These are phyloP conservation scores for Hippophae gyantsensis DNA, from an alignment of 306 rosid species.

Conservation along the genomic window DNA sequence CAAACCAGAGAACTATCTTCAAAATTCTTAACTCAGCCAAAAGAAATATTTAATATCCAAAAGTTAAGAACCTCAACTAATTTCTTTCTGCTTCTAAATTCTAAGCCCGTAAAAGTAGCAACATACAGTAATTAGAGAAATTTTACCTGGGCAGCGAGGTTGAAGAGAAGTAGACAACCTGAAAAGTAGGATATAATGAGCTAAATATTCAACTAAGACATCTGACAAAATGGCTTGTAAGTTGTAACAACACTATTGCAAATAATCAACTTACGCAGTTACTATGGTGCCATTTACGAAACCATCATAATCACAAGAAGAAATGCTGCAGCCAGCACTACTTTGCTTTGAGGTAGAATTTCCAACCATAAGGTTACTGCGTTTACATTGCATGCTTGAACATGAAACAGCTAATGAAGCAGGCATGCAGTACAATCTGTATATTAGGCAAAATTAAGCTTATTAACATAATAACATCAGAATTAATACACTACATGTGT, in stretches of 20 bases:
- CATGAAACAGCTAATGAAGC: slow-evolving; percentile 92
- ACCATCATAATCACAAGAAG: slow-evolving; percentile 77
- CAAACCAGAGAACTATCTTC: too few species aligned
- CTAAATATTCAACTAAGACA: not conserved
- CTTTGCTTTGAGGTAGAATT: slow-evolving; percentile 64
- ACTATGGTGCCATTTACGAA: slow-evolving; percentile 66
- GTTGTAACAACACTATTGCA: not conserved
- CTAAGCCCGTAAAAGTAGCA: not conserved
- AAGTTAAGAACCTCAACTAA: not conserved
- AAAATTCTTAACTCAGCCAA: not conserved
- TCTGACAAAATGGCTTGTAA: slow-evolving; percentile 1
- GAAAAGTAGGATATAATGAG: slow-evolving; percentile 21
- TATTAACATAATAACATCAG: not conserved
- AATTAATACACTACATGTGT: slow-evolving; percentile 1
- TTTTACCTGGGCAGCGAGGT: slow-evolving; percentile 93
- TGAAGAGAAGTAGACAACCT: slow-evolving; percentile 76
- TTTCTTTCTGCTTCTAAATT: slow-evolving; percentile 4
- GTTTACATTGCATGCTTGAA: slow-evolving; percentile 93
- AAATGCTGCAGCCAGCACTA: slow-evolving; percentile 85
- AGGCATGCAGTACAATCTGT: slow-evolving; percentile 93
- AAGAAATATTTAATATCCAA: not conserved
- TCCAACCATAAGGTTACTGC: slow-evolving; percentile 84
- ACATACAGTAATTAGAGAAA: not conserved
- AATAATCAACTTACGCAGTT: slow-evolving; percentile 45
- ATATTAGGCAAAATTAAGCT: slow-evolving; percentile 14